Conservation (phyloP, 306 rosid species). For the Quercus ilex region DNA sequence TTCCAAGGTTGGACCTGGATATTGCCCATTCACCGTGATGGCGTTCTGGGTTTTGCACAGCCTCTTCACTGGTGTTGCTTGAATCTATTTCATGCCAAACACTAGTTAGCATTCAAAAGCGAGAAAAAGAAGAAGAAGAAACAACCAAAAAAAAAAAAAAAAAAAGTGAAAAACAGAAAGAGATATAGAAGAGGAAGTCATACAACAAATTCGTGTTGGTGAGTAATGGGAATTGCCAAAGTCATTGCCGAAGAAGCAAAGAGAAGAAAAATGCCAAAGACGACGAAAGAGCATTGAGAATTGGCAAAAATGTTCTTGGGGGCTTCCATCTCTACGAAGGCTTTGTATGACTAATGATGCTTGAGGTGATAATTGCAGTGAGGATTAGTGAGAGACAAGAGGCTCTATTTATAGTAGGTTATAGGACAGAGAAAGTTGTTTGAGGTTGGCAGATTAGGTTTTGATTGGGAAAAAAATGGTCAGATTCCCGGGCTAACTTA, state of each 20-base stretch:
- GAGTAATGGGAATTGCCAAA: constrained; percentile 52
- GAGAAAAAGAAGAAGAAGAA: background rate
- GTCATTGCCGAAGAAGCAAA: constrained; percentile 50
- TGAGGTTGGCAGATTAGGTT: constrained; percentile 69
- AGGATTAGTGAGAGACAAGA: constrained; percentile 23
- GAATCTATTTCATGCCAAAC: constrained; percentile 41
- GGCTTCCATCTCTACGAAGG: constrained; percentile 27
- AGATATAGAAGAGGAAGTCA: constrained; percentile 18
- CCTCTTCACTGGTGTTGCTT: constrained; percentile 98
- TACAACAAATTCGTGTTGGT: constrained; percentile 77
- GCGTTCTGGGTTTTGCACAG: constrained; percentile 83
- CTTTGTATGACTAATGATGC: background rate
- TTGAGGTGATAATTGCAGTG: background rate
- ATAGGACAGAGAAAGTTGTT: constrained; percentile 35
- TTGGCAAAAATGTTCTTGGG: constrained; percentile 20
- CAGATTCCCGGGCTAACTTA: constrained; percentile 34
- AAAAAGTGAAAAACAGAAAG: background rate
- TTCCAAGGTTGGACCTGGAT: constrained; percentile 91
- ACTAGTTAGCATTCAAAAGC: background rate
- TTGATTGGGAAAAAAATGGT: constrained; percentile 35
- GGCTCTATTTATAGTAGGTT: constrained; percentile 14
- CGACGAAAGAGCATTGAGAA: constrained; percentile 14
- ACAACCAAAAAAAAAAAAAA: background rate
- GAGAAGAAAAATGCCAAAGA: constrained; percentile 49
- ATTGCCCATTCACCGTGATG: constrained; percentile 88